Conservation (phyloP, 257 asterid species). For the Solanum neorickii region DNA sequence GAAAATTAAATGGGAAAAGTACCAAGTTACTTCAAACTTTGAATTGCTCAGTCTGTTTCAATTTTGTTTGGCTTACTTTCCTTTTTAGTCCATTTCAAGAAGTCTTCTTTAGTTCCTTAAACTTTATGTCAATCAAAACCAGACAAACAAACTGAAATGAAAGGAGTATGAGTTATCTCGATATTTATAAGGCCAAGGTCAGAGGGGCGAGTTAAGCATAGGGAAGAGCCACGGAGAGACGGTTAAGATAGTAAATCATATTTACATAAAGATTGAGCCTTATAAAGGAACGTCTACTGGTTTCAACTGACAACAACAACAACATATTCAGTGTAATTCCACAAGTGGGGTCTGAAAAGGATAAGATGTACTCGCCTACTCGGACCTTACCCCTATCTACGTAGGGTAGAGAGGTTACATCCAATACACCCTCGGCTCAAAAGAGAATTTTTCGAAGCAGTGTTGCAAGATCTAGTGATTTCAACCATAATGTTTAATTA, state of each 20-base stretch:
- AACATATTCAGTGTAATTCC: neutral
- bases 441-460: neutral
- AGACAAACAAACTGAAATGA: too few species aligned
- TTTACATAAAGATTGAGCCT: neutral
- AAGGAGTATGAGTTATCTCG: neutral
- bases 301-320: neutral
- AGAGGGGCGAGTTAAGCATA: neutral
- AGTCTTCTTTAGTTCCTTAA: neutral
- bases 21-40: neutral
- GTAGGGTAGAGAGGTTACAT: neutral
- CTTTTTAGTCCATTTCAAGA: neutral
- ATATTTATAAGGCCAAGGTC: neutral
- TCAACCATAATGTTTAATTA: neutral
- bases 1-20: neutral
- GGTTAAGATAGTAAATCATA: neutral
- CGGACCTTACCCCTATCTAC: neutral
- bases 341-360: neutral
- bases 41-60: too few species aligned
- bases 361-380: neutral
- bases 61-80: neutral
- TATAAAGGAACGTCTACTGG: neutral
- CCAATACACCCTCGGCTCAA: neutral
- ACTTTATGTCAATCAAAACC: too few species aligned
- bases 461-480: neutral
- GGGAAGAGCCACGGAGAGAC: neutral